Conservation (phyloP, 805 yeast species). For the Candida dendrica region DNA sequence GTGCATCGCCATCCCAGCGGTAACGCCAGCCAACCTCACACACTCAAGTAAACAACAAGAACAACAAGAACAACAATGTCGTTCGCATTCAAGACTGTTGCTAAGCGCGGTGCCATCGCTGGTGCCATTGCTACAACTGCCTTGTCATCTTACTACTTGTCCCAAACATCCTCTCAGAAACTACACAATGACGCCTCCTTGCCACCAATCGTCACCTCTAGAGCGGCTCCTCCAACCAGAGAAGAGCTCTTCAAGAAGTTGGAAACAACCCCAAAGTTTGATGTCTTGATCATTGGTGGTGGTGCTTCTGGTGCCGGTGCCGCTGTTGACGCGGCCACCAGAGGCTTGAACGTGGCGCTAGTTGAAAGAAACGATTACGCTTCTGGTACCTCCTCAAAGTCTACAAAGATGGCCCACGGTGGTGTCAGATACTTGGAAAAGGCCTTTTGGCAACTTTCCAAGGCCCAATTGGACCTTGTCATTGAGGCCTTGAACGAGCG, state of each 20-base stretch:
- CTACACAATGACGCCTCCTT: constrained; percentile 13
- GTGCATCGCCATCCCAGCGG: too few relatives aligned
- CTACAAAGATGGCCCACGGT: constrained; percentile 96
- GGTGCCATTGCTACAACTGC: constrained; percentile 13
- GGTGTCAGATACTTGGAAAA: constrained; percentile 94
- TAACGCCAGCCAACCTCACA: too few relatives aligned
- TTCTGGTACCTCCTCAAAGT: constrained; percentile 86
- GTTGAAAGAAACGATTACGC: constrained; percentile 88
- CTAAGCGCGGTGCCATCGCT: constrained; percentile 3
- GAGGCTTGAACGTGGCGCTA: constrained; percentile 85
- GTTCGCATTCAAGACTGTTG: constrained; percentile 2
- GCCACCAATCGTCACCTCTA: constrained; percentile 34
- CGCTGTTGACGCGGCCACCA: constrained; percentile 83
- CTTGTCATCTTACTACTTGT: constrained; percentile 8
- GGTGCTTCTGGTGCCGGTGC: constrained; percentile 96
- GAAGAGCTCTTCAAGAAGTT: constrained; percentile 42
- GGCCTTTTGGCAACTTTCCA: constrained; percentile 87
- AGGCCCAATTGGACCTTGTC: constrained; percentile 82
- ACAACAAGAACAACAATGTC: neutral
- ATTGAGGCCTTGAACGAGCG: constrained; percentile 86
- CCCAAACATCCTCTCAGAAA: constrained; percentile 1
- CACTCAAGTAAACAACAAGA: too few relatives aligned
- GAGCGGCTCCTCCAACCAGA: constrained; percentile 50
- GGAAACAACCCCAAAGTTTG: constrained; percentile 49
- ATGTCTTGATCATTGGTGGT: constrained; percentile 86